These are phyloP conservation scores for Dryas drummondii DNA, from an alignment of 306 rosid genomes.

Conservation along the genomic window DNA sequence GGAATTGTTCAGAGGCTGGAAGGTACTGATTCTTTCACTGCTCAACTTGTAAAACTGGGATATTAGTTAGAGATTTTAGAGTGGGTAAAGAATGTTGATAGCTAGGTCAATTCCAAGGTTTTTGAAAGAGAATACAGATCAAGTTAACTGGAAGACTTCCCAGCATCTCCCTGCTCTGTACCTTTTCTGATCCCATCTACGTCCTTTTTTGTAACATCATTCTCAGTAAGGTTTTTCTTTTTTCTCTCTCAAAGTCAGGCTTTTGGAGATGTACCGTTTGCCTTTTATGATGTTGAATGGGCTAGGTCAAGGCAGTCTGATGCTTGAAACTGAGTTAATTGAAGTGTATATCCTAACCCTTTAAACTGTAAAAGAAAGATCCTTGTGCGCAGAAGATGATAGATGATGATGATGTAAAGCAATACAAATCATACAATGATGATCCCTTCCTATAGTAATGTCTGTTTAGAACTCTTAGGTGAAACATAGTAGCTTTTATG, in stretches of 20 bases:
- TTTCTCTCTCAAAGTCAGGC: neutral
- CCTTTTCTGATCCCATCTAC: neutral
- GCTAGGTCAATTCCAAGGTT: neutral
- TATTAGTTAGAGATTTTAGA: neutral
- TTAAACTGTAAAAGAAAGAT: neutral
- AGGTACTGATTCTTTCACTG: conserved; percentile 4
- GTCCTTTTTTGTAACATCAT: neutral
- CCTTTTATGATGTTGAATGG: neutral
- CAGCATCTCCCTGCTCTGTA: neutral
- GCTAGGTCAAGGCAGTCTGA: too few species aligned
- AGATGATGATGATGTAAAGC: too few species aligned
- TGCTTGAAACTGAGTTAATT: neutral
- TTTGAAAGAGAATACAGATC: neutral
- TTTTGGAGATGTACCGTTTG: neutral
- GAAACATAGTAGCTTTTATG: too few species aligned
- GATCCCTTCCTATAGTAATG: too few species aligned
- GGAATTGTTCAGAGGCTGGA: neutral
- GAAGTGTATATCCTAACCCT: neutral
- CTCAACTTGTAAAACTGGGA: neutral
- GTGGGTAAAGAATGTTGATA: neutral
- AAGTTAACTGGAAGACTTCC: neutral
- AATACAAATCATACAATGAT: too few species aligned
- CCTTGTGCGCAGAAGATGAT: neutral
- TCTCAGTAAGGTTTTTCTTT: neutral
- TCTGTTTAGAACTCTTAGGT: too few species aligned